These are phyloP conservation scores for Alternaria brassicae DNA, from an alignment of 2,329 filamentous ascomycete genomes.

Conservation along the genomic window DNA sequence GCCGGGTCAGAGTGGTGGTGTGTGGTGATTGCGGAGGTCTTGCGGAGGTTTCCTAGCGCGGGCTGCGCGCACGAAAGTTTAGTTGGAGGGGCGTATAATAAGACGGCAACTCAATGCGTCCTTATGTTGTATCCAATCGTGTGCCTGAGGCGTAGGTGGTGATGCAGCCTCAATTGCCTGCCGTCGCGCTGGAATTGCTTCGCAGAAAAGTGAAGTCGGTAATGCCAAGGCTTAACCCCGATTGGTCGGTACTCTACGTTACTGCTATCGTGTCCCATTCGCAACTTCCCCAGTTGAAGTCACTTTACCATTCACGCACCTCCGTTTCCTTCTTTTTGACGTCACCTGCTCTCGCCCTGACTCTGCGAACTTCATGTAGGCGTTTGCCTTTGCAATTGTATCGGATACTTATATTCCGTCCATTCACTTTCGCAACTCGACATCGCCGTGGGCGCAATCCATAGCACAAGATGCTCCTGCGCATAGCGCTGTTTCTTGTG, in stretches of 20 bases:
- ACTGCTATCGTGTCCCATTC: constrained; percentile 37
- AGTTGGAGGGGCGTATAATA: background rate
- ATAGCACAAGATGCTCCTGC: constrained; percentile 51
- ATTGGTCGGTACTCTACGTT: constrained; percentile 35
- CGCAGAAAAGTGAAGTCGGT: constrained; percentile 32
- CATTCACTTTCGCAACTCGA: constrained; percentile 24
- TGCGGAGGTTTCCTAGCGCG: constrained; percentile 10
- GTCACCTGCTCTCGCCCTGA: constrained; percentile 4
- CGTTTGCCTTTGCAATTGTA: constrained; percentile 12
- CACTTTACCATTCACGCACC: background rate
- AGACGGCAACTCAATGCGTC: constrained; percentile 34
- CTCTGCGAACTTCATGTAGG: constrained; percentile 24
- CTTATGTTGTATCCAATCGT: background rate
- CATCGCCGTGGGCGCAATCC: constrained; percentile 26
- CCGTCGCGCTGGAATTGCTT: constrained; percentile 5
- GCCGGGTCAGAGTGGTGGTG: constrained; percentile 2
- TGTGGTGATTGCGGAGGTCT: constrained; percentile 20
- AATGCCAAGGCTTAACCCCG: constrained; percentile 37
- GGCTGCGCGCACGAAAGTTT: constrained; percentile 2
- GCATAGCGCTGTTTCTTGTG: constrained; percentile 53
- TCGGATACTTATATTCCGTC: constrained; percentile 27
- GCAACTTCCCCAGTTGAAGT: constrained; percentile 18
- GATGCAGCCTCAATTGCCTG: constrained; percentile 20
- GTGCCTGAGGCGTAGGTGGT: constrained; percentile 6
- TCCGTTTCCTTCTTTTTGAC: constrained; percentile 8